A percentile compares a stretch with the other conserved stretches of the same genome.
phyloP scores from a whole-genome alignment of 2,329 filamentous ascomycete genomes.

The Fusarium continuum region DNA sequence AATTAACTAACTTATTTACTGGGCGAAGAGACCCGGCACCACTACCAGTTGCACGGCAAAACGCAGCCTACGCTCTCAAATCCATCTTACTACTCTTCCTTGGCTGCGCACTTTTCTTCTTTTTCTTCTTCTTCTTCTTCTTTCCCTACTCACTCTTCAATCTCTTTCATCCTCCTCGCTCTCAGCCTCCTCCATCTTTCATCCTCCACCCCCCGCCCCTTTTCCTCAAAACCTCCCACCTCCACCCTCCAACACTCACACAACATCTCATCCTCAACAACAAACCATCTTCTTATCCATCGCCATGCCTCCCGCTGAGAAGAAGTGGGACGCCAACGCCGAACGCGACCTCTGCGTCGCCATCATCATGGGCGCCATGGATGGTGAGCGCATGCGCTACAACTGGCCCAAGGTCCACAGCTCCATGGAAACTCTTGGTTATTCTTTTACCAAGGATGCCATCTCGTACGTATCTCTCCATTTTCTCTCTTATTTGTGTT shows the following conservation, averaged over 20 bases:
- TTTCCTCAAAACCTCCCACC: background rate
- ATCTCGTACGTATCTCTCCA: constrained; percentile 46
- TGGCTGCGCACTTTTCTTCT: background rate
- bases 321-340: constrained; percentile 51
- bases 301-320: constrained; percentile 44
- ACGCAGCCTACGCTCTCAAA: background rate
- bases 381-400: constrained; percentile 39
- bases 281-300: background rate
- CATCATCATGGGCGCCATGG: constrained; percentile 44
- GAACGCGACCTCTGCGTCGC: constrained; percentile 53
- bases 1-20: background rate
- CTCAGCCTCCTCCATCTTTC: background rate
- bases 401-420: constrained; percentile 48
- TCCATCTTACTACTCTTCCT: background rate
- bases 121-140: background rate
- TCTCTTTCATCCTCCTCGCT: background rate
- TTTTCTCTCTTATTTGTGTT: background rate
- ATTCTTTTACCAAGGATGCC: constrained; percentile 52
- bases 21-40: background rate
- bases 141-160: background rate
- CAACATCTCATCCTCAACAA: background rate
- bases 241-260: background rate
- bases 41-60: background rate
- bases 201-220: background rate
- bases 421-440: constrained; percentile 48